Conservation (phyloP, 345 rosid genomes). For the Draba incana region DNA sequence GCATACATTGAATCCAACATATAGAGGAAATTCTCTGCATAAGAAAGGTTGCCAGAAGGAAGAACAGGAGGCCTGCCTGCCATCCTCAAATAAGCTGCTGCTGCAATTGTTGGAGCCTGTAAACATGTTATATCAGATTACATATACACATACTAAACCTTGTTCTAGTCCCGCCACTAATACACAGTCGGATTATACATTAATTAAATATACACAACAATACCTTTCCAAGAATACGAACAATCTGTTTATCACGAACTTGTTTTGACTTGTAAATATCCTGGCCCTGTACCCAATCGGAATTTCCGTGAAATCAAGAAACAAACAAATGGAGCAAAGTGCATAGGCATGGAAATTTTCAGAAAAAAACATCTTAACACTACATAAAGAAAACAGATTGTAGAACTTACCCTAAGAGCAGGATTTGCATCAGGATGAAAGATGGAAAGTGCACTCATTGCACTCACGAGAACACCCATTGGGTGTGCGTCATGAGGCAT, state of each 20-base stretch:
- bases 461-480: slow-evolving; percentile 94
- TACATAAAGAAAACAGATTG: neutral
- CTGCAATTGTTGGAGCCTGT: slow-evolving; percentile 88
- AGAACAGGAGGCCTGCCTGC: slow-evolving; percentile 95
- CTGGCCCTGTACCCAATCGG: slow-evolving; percentile 27
- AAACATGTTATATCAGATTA: slow-evolving; percentile 20
- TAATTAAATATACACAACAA: slow-evolving; percentile 22
- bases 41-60: slow-evolving; percentile 83
- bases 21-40: slow-evolving; percentile 84
- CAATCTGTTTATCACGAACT: slow-evolving; percentile 89
- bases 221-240: slow-evolving; percentile 90
- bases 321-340: neutral
- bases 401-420: slow-evolving; percentile 72
- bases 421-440: slow-evolving; percentile 99
- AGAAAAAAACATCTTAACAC: slow-evolving; percentile 22
- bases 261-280: slow-evolving; percentile 76
- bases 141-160: neutral
- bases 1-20: slow-evolving; percentile 91
- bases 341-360: neutral
- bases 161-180: neutral
- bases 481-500: slow-evolving; percentile 99
- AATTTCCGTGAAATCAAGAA: slow-evolving; percentile 8
- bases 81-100: slow-evolving; percentile 88
- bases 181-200: neutral
- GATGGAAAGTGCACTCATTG: slow-evolving; percentile 88